Conservation (phyloP, 805 yeast genomes). For the Hanseniaspora singularis region DNA sequence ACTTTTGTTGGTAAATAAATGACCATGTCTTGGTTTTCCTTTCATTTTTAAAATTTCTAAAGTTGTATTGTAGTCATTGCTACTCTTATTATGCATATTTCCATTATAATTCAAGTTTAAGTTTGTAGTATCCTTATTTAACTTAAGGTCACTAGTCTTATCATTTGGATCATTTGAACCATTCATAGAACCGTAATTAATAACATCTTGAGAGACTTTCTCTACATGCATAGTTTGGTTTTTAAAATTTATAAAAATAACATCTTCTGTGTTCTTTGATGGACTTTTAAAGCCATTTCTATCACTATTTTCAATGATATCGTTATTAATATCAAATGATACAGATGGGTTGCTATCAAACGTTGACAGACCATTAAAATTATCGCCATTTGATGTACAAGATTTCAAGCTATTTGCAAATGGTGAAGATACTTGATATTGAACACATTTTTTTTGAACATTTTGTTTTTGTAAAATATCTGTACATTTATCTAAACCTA, state of each 20-base stretch:
- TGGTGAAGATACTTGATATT: too few relatives aligned
- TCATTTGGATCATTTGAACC: not conserved
- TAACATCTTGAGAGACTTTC: constrained; percentile 1
- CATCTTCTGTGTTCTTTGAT: constrained; percentile 4
- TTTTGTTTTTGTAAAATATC: constrained; percentile 5
- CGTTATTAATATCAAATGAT: not conserved
- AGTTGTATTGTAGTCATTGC: not conserved
- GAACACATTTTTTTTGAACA: constrained; percentile 5
- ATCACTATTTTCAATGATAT: not conserved
- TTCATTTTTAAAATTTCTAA: constrained; percentile 9
- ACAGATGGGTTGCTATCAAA: not conserved
- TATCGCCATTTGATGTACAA: not conserved
- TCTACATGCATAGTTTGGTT: constrained; percentile 9
- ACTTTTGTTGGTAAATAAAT: constrained; percentile 3
- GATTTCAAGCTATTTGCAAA: too few relatives aligned
- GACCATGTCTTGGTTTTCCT: constrained; percentile 10
- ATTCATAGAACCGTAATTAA: constrained; percentile 4
- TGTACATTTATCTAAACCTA: constrained; percentile 5
- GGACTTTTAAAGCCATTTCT: not conserved
- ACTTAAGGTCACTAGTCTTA: too few relatives aligned
- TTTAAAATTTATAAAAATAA: constrained; percentile 12
- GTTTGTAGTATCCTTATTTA: too few relatives aligned
- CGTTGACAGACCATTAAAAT: not conserved
- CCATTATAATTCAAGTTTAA: too few relatives aligned
- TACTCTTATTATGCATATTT: not conserved